Percentiles rank a stretch among this genome's conserved stretches.
phyloP scores from a whole-genome alignment of 805 yeast genomes.

The Zygosaccharomyces kombuchaensis region DNA sequence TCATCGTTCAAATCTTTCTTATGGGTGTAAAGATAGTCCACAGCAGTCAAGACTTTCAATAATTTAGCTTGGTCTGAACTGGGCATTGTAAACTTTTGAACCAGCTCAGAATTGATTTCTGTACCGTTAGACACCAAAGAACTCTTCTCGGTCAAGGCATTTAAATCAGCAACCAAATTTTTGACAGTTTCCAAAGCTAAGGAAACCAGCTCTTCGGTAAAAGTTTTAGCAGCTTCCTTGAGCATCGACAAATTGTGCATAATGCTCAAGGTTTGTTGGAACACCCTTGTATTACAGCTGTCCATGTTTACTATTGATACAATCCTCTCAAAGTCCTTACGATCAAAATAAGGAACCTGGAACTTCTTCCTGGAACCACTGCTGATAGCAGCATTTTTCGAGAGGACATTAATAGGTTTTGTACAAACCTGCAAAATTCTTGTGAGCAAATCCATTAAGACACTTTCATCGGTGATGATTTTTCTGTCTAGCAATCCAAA shows the following conservation, averaged over 20 bases:
- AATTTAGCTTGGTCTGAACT: constrained; percentile 86
- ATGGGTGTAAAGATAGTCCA: constrained; percentile 70
- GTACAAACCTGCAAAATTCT: constrained; percentile 73
- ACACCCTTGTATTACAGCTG: constrained; percentile 80
- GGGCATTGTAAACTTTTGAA: constrained; percentile 68
- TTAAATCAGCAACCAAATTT: constrained; percentile 51
- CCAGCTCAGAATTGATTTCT: constrained; percentile 49
- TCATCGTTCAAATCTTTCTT: constrained; percentile 24
- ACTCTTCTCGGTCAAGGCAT: constrained; percentile 45
- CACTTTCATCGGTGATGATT: constrained; percentile 65
- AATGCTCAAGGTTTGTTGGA: constrained; percentile 75
- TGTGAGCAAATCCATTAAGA: constrained; percentile 71
- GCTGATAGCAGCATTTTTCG: constrained; percentile 38
- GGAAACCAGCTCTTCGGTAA: constrained; percentile 62
- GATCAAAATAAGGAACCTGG: constrained; percentile 61
- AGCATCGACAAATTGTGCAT: constrained; percentile 71
- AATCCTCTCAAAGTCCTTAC: constrained; percentile 54
- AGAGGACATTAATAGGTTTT: constrained; percentile 57
- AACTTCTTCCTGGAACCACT: constrained; percentile 30
- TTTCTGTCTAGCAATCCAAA: constrained; percentile 58
- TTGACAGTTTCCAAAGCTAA: constrained; percentile 59
- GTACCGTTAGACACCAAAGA: constrained; percentile 36
- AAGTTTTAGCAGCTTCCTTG: constrained; percentile 55
- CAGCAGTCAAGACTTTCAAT: constrained; percentile 79
- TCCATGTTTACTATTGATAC: constrained; percentile 69